phyloP scores from a whole-genome alignment of 805 yeast species.

The Wickerhamomyces hampshirensis region DNA sequence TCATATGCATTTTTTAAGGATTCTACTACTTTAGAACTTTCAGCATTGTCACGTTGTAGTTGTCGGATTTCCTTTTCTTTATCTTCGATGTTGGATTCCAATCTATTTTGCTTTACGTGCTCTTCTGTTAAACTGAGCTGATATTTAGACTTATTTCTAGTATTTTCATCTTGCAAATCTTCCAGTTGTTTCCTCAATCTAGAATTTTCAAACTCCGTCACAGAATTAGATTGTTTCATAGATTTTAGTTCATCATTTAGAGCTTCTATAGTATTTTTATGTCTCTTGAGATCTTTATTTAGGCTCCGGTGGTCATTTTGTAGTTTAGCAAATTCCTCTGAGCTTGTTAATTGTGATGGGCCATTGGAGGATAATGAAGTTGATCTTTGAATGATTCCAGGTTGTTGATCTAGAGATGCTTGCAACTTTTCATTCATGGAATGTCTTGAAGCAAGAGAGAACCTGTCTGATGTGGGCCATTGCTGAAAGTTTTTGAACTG shows the following conservation, averaged over 20 bases:
- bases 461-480: conserved; percentile 32
- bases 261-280: conserved; percentile 8
- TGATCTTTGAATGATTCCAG: background rate
- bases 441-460: conserved; percentile 9
- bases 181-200: conserved; percentile 4
- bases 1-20: conserved; percentile 4
- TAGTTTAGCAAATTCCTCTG: conserved; percentile 8
- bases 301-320: conserved; percentile 12
- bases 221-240: conserved; percentile 8
- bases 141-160: conserved; percentile 2
- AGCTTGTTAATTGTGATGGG: background rate
- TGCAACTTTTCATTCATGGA: conserved; percentile 10
- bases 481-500: conserved; percentile 50
- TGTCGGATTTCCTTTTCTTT: background rate
- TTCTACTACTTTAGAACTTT: conserved; percentile 5
- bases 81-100: conserved; percentile 4
- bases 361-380: background rate
- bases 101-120: conserved; percentile 9
- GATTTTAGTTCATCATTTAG: conserved; percentile 16
- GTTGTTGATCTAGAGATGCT: conserved; percentile 2
- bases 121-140: conserved; percentile 18
- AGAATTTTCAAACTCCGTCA: conserved; percentile 15
- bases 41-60: background rate
- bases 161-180: conserved; percentile 8
- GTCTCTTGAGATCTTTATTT: conserved; percentile 7